Conservation (phyloP, 768 basidiomycete genomes). For the Hypholoma fasciculare region DNA sequence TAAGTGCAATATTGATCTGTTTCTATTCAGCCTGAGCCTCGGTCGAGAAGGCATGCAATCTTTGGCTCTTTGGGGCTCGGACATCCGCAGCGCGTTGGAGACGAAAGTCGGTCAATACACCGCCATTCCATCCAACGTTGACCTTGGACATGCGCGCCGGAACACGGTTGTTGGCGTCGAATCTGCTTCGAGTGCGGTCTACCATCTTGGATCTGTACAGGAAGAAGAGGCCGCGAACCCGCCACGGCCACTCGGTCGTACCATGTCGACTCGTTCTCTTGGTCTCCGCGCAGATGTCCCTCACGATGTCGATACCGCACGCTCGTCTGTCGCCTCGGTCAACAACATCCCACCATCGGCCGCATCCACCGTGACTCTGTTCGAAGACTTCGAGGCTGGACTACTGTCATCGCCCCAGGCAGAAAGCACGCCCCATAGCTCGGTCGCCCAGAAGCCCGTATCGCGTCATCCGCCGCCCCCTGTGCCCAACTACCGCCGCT, state of each 20-base stretch:
- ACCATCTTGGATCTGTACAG: slow-evolving; percentile 41
- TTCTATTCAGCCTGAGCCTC: slow-evolving; percentile 52
- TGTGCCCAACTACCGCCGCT: slow-evolving; percentile 38
- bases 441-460: slow-evolving; percentile 32
- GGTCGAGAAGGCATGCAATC: slow-evolving; percentile 58
- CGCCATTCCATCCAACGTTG: slow-evolving; percentile 39
- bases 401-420: slow-evolving; percentile 49
- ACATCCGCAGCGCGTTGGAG: slow-evolving; percentile 53
- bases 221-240: slow-evolving; percentile 31
- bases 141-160: slow-evolving; percentile 37
- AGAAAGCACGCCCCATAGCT: slow-evolving; percentile 66
- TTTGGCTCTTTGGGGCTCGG: slow-evolving; percentile 50
- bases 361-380: slow-evolving; percentile 61
- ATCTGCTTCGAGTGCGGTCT: slow-evolving; percentile 21
- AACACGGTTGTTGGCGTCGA: slow-evolving; percentile 52
- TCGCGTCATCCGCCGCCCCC: slow-evolving; percentile 36
- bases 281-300: slow-evolving; percentile 54
- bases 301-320: slow-evolving; percentile 46
- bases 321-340: slow-evolving; percentile 48
- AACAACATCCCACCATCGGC: slow-evolving; percentile 45
- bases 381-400: slow-evolving; percentile 51
- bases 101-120: slow-evolving; percentile 38
- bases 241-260: slow-evolving; percentile 28
- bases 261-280: slow-evolving; percentile 42
- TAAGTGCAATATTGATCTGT: slow-evolving; percentile 5